Percentiles rank a stretch among this genome's conserved stretches.
Evolutionary conservation across 2,329 filamentous ascomycete species (phyloP).

Genomic region (Teratosphaeriaceae sp.): DNA sequence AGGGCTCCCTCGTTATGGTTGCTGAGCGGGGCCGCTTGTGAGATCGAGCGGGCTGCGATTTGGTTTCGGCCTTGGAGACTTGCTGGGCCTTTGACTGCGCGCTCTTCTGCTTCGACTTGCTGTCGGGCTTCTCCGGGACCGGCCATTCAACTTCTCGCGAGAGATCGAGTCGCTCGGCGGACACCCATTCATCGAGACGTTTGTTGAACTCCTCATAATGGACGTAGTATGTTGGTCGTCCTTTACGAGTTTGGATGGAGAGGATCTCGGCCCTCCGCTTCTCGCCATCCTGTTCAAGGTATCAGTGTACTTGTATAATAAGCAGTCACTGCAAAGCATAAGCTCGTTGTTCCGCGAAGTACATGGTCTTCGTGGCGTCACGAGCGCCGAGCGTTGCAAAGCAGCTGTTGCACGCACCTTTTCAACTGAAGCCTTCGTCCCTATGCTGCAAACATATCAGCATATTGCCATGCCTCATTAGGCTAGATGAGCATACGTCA

Average conservation of each 20-base stretch:
- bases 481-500: slow-evolving; percentile 57
- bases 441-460: slow-evolving; percentile 45
- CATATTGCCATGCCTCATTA: background rate
- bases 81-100: slow-evolving; percentile 32
- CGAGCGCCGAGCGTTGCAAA: slow-evolving; percentile 18
- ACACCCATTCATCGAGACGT: slow-evolving; percentile 80
- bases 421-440: slow-evolving; percentile 60
- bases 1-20: slow-evolving; percentile 37
- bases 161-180: slow-evolving; percentile 75
- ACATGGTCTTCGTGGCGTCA: too few species aligned
- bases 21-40: slow-evolving; percentile 40
- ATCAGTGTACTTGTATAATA: too few species aligned
- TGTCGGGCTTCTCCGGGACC: slow-evolving; percentile 80
- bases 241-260: slow-evolving; percentile 87
- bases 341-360: too few species aligned
- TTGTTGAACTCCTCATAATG: slow-evolving; percentile 99
- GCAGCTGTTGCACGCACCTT: too few species aligned
- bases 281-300: slow-evolving; percentile 58
- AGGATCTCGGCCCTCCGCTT: slow-evolving; percentile 90
- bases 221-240: slow-evolving; percentile 84
- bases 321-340: too few species aligned
- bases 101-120: slow-evolving; percentile 68
- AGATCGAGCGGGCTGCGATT: slow-evolving; percentile 39
- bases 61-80: slow-evolving; percentile 26
- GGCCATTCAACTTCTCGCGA: slow-evolving; percentile 94